Evolutionary conservation across 331 rosid species (phyloP).

Genomic region (Malus hybrid): DNA sequence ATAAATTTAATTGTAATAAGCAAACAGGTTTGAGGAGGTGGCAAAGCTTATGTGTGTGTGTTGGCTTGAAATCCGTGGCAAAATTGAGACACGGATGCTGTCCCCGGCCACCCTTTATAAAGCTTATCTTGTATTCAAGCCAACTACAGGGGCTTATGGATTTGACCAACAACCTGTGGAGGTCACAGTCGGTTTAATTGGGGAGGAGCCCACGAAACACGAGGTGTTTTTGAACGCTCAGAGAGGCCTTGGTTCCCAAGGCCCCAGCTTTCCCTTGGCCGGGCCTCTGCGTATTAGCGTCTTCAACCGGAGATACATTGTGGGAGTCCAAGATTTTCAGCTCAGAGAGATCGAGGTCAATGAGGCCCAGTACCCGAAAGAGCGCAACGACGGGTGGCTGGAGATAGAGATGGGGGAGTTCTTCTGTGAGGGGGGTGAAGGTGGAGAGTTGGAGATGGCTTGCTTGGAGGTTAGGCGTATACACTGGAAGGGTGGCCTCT

Average conservation of each 20-base stretch:
- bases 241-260: neutral
- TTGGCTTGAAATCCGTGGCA: slow-evolving; percentile 49
- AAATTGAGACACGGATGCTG: slow-evolving; percentile 22
- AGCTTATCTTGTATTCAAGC: slow-evolving; percentile 50
- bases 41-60: slow-evolving; percentile 38
- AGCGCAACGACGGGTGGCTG: slow-evolving; percentile 51
- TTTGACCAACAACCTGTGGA: slow-evolving; percentile 16
- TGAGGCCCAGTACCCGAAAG: slow-evolving; percentile 9
- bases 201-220: slow-evolving; percentile 7
- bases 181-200: slow-evolving; percentile 33
- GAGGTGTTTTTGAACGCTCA: slow-evolving; percentile 30
- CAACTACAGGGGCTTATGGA: slow-evolving; percentile 17
- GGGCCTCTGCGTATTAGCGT: slow-evolving; percentile 15
- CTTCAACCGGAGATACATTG: neutral
- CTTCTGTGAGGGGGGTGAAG: slow-evolving; percentile 31
- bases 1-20: neutral
- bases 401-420: slow-evolving; percentile 60
- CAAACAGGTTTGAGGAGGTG: slow-evolving; percentile 41
- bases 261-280: slow-evolving; percentile 15
- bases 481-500: slow-evolving; percentile 46
- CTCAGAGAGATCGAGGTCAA: neutral
- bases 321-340: neutral
- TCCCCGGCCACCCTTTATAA: slow-evolving; percentile 38
- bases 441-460: slow-evolving; percentile 36
- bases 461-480: slow-evolving; percentile 27